These are phyloP conservation scores for Phytophthora brassicae DNA, from an alignment of 352 stramenopile genomes.

Conservation along the genomic window DNA sequence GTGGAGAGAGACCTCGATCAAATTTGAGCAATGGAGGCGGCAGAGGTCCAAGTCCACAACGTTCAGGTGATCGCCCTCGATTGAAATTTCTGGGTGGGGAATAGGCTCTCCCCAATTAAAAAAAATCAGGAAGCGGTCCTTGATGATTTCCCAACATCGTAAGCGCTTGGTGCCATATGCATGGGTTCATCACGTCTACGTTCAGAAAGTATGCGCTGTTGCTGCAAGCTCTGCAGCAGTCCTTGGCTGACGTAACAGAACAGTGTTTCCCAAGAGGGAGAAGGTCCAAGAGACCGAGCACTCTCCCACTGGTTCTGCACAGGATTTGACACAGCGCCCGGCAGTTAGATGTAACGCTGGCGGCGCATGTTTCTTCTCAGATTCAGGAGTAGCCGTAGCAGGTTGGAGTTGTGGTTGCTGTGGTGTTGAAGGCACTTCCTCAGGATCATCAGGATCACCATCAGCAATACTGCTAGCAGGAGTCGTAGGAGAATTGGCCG, in stretches of 20 bases:
- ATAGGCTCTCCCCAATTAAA: background rate
- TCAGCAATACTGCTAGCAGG: background rate
- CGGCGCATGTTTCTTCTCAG: background rate
- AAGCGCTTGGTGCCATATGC: background rate
- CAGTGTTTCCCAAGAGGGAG: background rate
- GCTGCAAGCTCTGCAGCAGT: background rate
- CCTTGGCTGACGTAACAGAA: slow-evolving; percentile 7
- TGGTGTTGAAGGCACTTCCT: background rate
- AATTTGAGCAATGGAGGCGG: too few relatives aligned
- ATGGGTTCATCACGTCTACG: too few relatives aligned
- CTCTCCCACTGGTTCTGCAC: slow-evolving; percentile 10
- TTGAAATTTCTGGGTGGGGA: background rate
- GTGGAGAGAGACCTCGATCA: too few relatives aligned
- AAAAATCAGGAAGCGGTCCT: background rate
- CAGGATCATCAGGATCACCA: background rate
- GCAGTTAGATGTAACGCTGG: background rate
- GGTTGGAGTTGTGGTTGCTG: background rate
- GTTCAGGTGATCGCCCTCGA: background rate
- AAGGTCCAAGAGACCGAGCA: background rate
- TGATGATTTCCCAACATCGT: background rate
- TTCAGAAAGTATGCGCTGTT: background rate
- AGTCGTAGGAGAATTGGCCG: background rate
- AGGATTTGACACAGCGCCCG: too few relatives aligned
- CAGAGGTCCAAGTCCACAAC: background rate
- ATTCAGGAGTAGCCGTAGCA: background rate